These are phyloP conservation scores for Colletotrichum sp. DNA, from an alignment of 2,329 filamentous ascomycete genomes.

Conservation along the genomic window DNA sequence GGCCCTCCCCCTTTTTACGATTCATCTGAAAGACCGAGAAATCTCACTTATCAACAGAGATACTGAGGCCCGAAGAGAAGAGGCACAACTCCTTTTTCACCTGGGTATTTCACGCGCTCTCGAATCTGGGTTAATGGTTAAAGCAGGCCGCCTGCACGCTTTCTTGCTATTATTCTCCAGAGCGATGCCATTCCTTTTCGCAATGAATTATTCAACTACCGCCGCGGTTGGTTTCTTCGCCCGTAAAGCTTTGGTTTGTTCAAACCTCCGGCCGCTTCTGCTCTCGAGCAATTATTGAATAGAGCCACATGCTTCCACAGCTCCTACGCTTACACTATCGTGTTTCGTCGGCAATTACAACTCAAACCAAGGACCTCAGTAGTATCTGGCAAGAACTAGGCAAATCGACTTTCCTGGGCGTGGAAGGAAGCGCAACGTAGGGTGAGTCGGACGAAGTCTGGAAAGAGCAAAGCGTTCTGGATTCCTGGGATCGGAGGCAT, in stretches of 20 bases:
- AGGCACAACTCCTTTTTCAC: background rate
- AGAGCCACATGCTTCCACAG: background rate
- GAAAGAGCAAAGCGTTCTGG: background rate
- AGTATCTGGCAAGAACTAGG: accelerated
- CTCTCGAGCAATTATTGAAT: background rate
- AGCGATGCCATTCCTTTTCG: background rate
- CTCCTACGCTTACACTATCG: background rate
- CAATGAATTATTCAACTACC: background rate
- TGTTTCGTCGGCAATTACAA: background rate
- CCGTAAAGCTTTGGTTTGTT: background rate
- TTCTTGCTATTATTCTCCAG: background rate
- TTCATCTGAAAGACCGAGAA: background rate
- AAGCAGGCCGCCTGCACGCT: background rate
- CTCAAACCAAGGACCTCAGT: background rate
- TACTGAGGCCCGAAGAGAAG: background rate
- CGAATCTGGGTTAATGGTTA: background rate
- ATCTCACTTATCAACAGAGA: background rate
- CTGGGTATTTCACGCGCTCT: background rate
- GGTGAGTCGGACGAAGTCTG: background rate
- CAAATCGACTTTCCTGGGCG: background rate
- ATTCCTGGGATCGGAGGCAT: background rate
- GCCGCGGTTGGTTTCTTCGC: background rate
- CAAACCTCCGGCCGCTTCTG: too few species aligned
- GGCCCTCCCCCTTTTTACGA: background rate
- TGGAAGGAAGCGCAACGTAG: background rate